A percentile compares a stretch with the other conserved stretches of the same genome.
phyloP scores from a whole-genome alignment of 2,329 filamentous ascomycete species.

The Paecilomyces sp. region DNA sequence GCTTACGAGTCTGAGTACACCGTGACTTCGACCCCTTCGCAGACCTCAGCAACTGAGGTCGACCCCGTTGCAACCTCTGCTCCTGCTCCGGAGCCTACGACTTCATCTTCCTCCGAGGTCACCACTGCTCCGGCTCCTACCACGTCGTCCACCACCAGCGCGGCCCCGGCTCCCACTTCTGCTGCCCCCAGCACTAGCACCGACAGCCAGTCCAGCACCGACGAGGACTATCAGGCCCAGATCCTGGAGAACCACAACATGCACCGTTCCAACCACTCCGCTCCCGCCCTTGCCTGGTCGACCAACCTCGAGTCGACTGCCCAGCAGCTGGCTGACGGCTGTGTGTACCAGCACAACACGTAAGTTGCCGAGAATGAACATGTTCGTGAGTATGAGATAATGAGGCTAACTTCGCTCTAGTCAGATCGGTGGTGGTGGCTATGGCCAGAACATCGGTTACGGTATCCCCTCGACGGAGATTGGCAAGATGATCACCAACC shows the following conservation, averaged over 20 bases:
- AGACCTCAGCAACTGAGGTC: neutral
- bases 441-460: slow-evolving; percentile 90
- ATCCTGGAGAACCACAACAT: slow-evolving; percentile 71
- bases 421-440: slow-evolving; percentile 54
- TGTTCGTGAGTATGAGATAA: neutral
- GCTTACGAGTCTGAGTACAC: neutral
- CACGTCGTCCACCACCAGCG: slow-evolving; percentile 4
- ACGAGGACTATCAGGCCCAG: slow-evolving; percentile 24
- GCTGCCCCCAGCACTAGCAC: slow-evolving; percentile 19
- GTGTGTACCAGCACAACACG: slow-evolving; percentile 70
- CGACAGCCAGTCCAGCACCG: slow-evolving; percentile 18
- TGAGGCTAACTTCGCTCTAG: slow-evolving; percentile 12
- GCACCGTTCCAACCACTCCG: slow-evolving; percentile 77
- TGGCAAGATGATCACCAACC: slow-evolving; percentile 63
- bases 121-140: slow-evolving; percentile 1
- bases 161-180: slow-evolving; percentile 4
- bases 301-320: slow-evolving; percentile 58
- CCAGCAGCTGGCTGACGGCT: slow-evolving; percentile 54
- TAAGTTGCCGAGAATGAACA: slow-evolving; percentile 39
- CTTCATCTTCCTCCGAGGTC: slow-evolving; percentile 1
- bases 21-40: neutral
- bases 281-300: slow-evolving; percentile 59
- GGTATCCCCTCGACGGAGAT: slow-evolving; percentile 52
- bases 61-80: neutral
- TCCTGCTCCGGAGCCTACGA: neutral